A percentile compares a stretch with the other conserved stretches of the same genome.
Evolutionary conservation across 148 eudicot genomes (phyloP).

Genomic region (Nyssa sinensis): DNA sequence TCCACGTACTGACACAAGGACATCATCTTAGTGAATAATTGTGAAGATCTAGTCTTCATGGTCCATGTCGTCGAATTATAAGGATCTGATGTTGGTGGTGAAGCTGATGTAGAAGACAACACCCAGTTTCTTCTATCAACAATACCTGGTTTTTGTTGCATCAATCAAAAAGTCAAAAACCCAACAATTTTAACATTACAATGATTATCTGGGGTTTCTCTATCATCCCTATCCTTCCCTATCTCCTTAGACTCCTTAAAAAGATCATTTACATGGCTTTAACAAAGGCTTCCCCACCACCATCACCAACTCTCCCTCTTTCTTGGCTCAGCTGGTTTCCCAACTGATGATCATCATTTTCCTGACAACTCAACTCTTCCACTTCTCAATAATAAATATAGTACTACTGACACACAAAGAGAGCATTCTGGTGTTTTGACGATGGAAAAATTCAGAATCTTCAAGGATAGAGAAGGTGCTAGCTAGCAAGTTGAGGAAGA

Average conservation of each 20-base stretch:
- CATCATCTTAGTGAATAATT: no score
- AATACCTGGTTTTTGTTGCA: no score
- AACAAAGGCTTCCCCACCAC: background rate
- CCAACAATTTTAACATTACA: no score
- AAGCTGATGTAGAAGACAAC: no score
- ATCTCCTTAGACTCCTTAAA: background rate
- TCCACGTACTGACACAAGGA: no score
- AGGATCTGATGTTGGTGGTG: no score
- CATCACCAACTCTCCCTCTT: background rate
- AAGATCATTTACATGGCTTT: background rate
- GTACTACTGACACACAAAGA: background rate
- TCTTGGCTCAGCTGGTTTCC: background rate
- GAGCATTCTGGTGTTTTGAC: background rate
- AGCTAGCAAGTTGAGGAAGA: slow-evolving; percentile 12
- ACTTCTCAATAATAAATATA: no score
- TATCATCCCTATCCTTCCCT: background rate
- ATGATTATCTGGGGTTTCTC: background rate
- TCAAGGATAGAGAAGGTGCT: background rate
- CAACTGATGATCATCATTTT: background rate
- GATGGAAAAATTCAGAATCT: background rate
- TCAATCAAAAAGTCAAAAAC: no score
- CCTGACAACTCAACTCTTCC: background rate
- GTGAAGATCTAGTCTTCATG: no score
- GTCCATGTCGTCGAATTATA: no score
- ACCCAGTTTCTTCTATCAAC: no score